Conservation (phyloP, 2,329 filamentous ascomycete genomes). For the Aspergillus phoenicis region DNA sequence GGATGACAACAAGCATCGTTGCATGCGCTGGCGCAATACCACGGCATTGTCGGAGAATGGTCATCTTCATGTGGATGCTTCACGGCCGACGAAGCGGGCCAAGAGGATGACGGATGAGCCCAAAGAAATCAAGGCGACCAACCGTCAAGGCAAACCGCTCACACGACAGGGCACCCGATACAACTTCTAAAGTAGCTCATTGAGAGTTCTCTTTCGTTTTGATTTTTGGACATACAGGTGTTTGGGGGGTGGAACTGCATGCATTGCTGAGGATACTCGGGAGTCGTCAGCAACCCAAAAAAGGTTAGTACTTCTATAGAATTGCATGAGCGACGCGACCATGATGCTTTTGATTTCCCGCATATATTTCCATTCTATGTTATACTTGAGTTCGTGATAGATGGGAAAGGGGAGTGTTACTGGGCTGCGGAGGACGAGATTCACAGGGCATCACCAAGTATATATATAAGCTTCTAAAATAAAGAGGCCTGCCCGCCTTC, state of each 20-base stretch:
- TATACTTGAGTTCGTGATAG: slow-evolving; percentile 1
- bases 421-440: neutral
- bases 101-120: slow-evolving; percentile 48
- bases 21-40: slow-evolving; percentile 67
- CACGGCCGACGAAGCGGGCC: slow-evolving; percentile 53
- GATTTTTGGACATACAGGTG: slow-evolving; percentile 9
- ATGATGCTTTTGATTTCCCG: slow-evolving; percentile 19
- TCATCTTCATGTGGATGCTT: slow-evolving; percentile 62
- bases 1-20: slow-evolving; percentile 60
- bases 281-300: slow-evolving; percentile 12
- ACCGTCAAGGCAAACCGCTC: slow-evolving; percentile 53
- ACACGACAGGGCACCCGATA: slow-evolving; percentile 56
- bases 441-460: no score
- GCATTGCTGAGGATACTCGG: slow-evolving; percentile 13
- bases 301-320: slow-evolving; percentile 18
- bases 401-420: neutral
- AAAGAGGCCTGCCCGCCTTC: no score
- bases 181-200: slow-evolving; percentile 37
- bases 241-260: neutral
- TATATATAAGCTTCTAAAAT: no score
- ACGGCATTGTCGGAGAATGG: slow-evolving; percentile 61
- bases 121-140: slow-evolving; percentile 45
- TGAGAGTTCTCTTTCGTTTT: neutral
- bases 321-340: slow-evolving; percentile 26
- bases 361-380: slow-evolving; percentile 1